Evolutionary conservation across 176 grass and related monocot species (phyloP), one percentile per base, ranked within the genome.

Genomic region (Zizania latifolia): DNA sequence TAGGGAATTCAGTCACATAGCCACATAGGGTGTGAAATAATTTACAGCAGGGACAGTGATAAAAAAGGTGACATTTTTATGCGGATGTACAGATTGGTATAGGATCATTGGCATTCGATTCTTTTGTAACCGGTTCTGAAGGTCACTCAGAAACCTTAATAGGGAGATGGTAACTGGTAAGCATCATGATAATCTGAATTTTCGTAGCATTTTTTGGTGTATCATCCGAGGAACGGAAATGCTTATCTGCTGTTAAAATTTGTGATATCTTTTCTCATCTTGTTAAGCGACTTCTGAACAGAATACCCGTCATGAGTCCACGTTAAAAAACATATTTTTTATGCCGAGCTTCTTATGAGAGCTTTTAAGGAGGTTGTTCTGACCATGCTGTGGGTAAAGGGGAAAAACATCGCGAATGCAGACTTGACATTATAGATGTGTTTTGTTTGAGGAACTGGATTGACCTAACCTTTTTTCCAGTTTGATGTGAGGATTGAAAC

Each of bases 81-180:
- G 65, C 65, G 79, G 36, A 82, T 87, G 85, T 87, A 82, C 67
- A 87, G 85, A 87, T 87, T 83, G 79, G 79, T 78, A 66, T 65
- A 82, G 85, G 79, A 40, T 65, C 46, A 72, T 77, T 78, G 74
- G 74, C 60, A 87, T 78, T 87, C 68, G 10, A 83, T 83, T 87
- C 51, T 78, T 87, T 87, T 59, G 82, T 87, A 60, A 54, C 32
- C 8, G 23, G 48, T 82, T 78, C 66, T 59, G 73, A 64, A 72
- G 59, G 68, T 68, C 41, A 19, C 53, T 74, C 17, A 51, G 75
- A 70, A 76, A 63, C 57, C 65, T 70, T 43, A 31, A 70, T 70
- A 82, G 58, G 30, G 58, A 65, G 39, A 65, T 33, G 30, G 14
- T 45, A 45, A 50, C 65, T 77, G 48, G 39, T 77, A 16, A 86